A percentile compares a stretch with the other conserved stretches of the same genome.
These are phyloP conservation scores for Trichosanthes truncata DNA, from an alignment of 306 rosid species.

Conservation along the genomic window DNA sequence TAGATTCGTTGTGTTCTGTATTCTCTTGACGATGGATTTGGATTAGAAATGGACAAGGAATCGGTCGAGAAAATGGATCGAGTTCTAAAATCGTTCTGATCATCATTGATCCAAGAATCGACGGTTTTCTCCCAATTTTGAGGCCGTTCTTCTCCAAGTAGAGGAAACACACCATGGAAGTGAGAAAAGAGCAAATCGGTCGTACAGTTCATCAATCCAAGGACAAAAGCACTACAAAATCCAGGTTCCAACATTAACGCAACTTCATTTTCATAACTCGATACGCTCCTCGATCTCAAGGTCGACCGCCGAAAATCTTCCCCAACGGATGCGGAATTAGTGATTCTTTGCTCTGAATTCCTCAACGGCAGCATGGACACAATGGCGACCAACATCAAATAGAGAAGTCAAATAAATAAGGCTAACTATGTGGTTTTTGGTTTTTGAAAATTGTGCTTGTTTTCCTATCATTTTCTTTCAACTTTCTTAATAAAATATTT, in stretches of 20 bases:
- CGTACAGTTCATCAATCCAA: constrained; percentile 43
- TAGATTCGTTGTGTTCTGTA: constrained; percentile 65
- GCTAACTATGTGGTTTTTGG: too few relatives aligned
- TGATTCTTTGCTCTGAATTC: constrained; percentile 14
- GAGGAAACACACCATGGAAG: constrained; percentile 46
- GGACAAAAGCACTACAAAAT: constrained; percentile 46
- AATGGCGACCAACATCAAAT: constrained; percentile 7
- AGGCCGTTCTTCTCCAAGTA: constrained; percentile 76
- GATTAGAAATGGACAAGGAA: constrained; percentile 74
- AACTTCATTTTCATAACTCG: constrained; percentile 42
- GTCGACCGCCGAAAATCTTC: background rate
- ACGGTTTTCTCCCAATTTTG: constrained; percentile 68
- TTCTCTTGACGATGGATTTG: constrained; percentile 79
- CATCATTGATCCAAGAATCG: constrained; percentile 64
- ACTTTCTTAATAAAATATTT: too few relatives aligned
- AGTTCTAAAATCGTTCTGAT: constrained; percentile 49
- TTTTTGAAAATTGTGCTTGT: too few relatives aligned
- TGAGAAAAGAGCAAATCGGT: constrained; percentile 55
- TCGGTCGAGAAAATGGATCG: constrained; percentile 56
- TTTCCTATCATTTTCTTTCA: too few relatives aligned
- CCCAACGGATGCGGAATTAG: constrained; percentile 3
- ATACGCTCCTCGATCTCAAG: constrained; percentile 12
- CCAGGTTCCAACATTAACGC: constrained; percentile 60
- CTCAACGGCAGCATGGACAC: constrained; percentile 15
- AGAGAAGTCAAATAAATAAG: too few relatives aligned